Evolutionary conservation across 139 green algal species (phyloP).

Genomic region (Chlamydomonas eustigma): DNA sequence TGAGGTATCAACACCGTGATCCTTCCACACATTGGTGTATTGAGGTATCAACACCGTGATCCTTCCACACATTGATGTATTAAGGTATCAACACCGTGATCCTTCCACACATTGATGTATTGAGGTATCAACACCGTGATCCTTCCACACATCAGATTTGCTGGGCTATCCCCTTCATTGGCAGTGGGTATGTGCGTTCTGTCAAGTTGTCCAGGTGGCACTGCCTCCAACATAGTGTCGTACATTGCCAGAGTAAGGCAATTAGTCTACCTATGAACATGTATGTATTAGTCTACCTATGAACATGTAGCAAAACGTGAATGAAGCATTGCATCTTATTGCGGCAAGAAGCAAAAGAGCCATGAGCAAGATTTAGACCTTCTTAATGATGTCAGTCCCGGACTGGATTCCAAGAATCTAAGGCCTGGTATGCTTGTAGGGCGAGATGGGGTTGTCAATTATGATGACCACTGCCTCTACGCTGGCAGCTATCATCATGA

Average conservation of each 20-base stretch:
- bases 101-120: too few species aligned
- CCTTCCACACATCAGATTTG: too few species aligned
- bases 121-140: too few species aligned
- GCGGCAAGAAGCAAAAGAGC: not conserved
- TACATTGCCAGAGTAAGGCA: constrained; percentile 42
- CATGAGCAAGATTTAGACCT: constrained; percentile 10
- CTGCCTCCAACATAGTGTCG: constrained; percentile 55
- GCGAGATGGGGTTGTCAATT: constrained; percentile 41
- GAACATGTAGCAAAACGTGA: not conserved
- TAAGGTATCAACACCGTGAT: too few species aligned
- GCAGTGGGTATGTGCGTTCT: constrained; percentile 31
- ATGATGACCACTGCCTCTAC: constrained; percentile 52
- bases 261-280: too few species aligned
- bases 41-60: too few species aligned
- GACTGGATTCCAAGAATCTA: constrained; percentile 75
- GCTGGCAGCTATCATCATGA: constrained; percentile 58
- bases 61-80: too few species aligned
- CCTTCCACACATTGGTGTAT: too few species aligned
- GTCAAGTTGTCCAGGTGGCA: constrained; percentile 45
- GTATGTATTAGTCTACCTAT: too few species aligned
- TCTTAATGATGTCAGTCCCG: constrained; percentile 57
- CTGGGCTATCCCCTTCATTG: constrained; percentile 18
- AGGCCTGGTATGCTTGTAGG: constrained; percentile 63
- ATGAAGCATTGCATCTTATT: not conserved
- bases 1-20: too few species aligned